Base-by-base conservation (phyloP, 306 rosid species). In the Trichosanthes cucumerina region DNA sequence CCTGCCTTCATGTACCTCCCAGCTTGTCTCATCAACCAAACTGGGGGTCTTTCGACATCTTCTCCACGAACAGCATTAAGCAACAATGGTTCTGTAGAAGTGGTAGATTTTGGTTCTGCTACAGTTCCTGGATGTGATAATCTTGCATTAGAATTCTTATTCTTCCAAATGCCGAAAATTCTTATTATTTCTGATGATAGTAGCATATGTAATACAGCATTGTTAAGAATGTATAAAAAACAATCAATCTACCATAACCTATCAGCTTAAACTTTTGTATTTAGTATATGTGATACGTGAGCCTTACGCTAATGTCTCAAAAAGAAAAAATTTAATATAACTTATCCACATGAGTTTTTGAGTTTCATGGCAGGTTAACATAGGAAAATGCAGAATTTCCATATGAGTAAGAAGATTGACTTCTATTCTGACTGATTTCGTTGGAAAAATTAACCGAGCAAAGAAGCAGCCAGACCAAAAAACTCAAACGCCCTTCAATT, bases 1-100 rank as follows among this genome's bases (percentile, higher is more conserved):
- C 96, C 91, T 91, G 92, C 98, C 98, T 93, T 93, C 98, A 93
- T 93, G 85, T 93, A 93, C 92, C 98, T 91, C 96, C 99, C 99
- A 23, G 99, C 99, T 86, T 95, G 99, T 85, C 99, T 89, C 99
- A 95, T 95, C 68, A 95, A 95, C 99, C 99, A 95, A 88, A 95
- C 99, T 3, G 99, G 99, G 47, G 99, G 99, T 58, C 99, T 91
- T 39, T 92, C 99, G 44, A 95, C 92, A 79, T 89, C 90, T 57
- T 80, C 69, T 21, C 96, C 96, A 58, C 92, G 91, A 84, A 87
- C 97, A 28, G 97, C 97, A 78, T 91, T 91, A 50, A 95, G 96
- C 88, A 95, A 81, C 77, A 95, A 93, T 0, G 98, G 96, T 68
- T 91, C 96, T 1, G 88, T 71, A 72, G 92, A 58, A 78, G 89